Base-by-base conservation (phyloP, 192 early-diverging fungal genomes). In the Entomortierella parvispora region DNA sequence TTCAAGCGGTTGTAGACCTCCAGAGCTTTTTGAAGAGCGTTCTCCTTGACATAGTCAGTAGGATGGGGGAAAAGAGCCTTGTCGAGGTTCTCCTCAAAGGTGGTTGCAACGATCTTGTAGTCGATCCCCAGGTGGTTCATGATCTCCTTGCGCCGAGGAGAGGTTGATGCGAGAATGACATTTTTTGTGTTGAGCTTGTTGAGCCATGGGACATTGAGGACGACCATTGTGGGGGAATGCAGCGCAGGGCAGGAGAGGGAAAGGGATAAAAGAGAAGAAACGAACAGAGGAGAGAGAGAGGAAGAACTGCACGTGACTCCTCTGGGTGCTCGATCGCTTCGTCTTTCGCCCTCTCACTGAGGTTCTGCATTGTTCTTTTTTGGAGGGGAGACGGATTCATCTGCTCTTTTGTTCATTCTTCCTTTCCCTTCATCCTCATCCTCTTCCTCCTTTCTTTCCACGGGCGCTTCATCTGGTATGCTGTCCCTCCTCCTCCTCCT, bases 131-230 rank as follows among this genome's bases (percentile, higher is more conserved):
- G 48, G 32, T 68, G 61, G 47, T 63, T 62, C 25, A 97, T 75
- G 52, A 95, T 91, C 62, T 94, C 90, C 70, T 84, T 86, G 44
- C 95, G 88, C 18, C 94, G 87, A 26, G 93, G 95, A 9, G 95
- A 95, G 14, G 84, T 87, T 0, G 94, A 95, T 25, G 93, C 94
- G 10, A 94, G 82, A 37, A 96, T 54, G 10, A 94, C 75, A n/a
- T 79, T 82, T 68, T 88, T 84, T 9, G 66, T 29, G 50, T 82
- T 77, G 28, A 84, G 65, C 15, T 61, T 10, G 31, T 74, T 68
- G 56, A 77, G 65, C 74, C 74, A 77, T 49, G 60, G 57, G 66
- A 77, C 29, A 33, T 68, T 77, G 55, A 77, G 61, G 52, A 56
- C 58, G 22, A 56, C 10, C 74, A 77, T 77, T 32, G 31, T 58